A percentile compares a stretch with the other conserved stretches of the same genome.
phyloP scores from a whole-genome alignment of 768 basidiomycete species.

The Cystofilobasidium capitatum region DNA sequence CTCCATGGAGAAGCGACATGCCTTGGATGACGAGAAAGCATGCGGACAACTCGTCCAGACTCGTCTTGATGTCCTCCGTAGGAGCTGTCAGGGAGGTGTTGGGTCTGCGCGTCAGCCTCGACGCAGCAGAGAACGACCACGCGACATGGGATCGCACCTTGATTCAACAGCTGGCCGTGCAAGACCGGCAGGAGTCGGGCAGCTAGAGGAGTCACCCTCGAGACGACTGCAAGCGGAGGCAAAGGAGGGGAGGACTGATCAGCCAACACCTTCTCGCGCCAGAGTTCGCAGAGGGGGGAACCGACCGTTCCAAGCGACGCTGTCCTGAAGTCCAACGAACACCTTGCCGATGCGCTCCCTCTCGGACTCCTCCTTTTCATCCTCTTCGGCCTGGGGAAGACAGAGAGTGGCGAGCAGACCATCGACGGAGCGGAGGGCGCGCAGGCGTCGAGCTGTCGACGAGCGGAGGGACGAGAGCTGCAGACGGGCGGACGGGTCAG shows the following conservation, averaged over 20 bases:
- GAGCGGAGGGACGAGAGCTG: slow-evolving; percentile 60
- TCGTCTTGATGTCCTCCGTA: slow-evolving; percentile 38
- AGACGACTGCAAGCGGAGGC: background rate
- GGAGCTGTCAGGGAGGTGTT: background rate
- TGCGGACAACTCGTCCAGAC: slow-evolving; percentile 44
- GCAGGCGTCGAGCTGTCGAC: slow-evolving; percentile 47
- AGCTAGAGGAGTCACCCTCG: background rate
- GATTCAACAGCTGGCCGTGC: slow-evolving; percentile 11
- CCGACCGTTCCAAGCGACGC: slow-evolving; percentile 75
- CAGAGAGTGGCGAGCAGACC: slow-evolving; percentile 44
- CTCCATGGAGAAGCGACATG: slow-evolving; percentile 55
- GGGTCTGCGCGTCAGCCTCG: background rate
- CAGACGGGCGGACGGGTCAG: background rate
- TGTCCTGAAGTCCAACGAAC: slow-evolving; percentile 62
- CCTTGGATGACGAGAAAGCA: slow-evolving; percentile 56
- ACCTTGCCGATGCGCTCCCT: slow-evolving; percentile 45
- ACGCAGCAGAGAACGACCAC: background rate
- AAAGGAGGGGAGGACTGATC: slow-evolving; percentile 3
- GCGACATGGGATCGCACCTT: slow-evolving; percentile 5
- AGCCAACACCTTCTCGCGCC: slow-evolving; percentile 33
- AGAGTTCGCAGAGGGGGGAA: background rate
- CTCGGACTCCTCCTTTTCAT: slow-evolving; percentile 35
- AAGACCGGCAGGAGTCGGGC: slow-evolving; percentile 9
- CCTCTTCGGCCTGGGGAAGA: slow-evolving; percentile 31
- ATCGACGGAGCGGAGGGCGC: slow-evolving; percentile 49